Conservation (phyloP, 1,284 basidiomycete species). For the Meripilus lineatus region DNA sequence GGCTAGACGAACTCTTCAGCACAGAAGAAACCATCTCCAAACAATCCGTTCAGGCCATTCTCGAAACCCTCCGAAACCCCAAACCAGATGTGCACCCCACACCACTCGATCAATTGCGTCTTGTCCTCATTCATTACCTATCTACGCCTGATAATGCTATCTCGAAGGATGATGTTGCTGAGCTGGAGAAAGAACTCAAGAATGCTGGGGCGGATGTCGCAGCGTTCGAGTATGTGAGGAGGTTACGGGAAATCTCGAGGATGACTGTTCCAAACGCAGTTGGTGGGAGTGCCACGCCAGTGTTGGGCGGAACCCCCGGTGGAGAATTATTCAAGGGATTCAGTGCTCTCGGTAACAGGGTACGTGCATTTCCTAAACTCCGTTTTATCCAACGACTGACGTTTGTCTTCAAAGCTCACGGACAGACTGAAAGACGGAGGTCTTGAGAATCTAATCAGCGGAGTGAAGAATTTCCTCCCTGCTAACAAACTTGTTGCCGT, state of each 20-base stretch:
- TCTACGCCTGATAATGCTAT: slow-evolving; percentile 79
- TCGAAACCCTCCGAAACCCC: slow-evolving; percentile 75
- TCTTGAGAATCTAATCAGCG: slow-evolving; percentile 93
- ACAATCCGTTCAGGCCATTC: slow-evolving; percentile 77
- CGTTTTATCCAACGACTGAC: neutral
- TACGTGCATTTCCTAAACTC: slow-evolving; percentile 34
- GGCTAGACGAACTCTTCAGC: slow-evolving; percentile 95
- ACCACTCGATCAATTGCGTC: slow-evolving; percentile 84
- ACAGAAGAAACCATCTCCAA: slow-evolving; percentile 89
- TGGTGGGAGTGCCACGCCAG: slow-evolving; percentile 71
- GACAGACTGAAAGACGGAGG: slow-evolving; percentile 93
- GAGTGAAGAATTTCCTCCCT: slow-evolving; percentile 97
- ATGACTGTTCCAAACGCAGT: slow-evolving; percentile 59
- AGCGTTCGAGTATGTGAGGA: slow-evolving; percentile 91
- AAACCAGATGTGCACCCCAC: slow-evolving; percentile 65
- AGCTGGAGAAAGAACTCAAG: slow-evolving; percentile 85
- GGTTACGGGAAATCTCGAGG: slow-evolving; percentile 85
- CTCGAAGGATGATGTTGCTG: slow-evolving; percentile 81
- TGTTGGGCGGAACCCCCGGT: slow-evolving; percentile 62
- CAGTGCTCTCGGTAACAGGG: slow-evolving; percentile 86
- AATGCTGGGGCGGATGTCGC: slow-evolving; percentile 75
- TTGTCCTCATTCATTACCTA: slow-evolving; percentile 93
- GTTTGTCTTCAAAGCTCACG: slow-evolving; percentile 57
- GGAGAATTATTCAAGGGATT: slow-evolving; percentile 89
- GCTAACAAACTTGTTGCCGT: slow-evolving; percentile 92